Evolutionary conservation across 1,284 basidiomycete genomes (phyloP).

Genomic region (Baeospora myosura): DNA sequence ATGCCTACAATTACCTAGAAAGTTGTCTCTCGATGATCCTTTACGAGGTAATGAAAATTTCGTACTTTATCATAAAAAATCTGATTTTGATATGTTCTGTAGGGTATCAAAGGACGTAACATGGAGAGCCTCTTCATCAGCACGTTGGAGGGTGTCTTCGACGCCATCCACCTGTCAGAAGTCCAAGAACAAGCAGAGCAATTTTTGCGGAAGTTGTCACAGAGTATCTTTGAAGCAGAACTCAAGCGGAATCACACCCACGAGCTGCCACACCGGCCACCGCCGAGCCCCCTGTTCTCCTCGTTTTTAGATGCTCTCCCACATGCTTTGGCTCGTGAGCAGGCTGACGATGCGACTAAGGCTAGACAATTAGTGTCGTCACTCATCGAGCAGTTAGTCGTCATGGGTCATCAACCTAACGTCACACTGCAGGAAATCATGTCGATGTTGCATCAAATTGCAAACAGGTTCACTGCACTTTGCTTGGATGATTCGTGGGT

Average conservation of each 20-base stretch:
- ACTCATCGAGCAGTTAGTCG: slow-evolving; percentile 66
- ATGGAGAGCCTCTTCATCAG: slow-evolving; percentile 68
- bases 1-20: slow-evolving; percentile 79
- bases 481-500: slow-evolving; percentile 88
- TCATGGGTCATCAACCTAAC: slow-evolving; percentile 40
- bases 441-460: slow-evolving; percentile 69
- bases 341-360: slow-evolving; percentile 49
- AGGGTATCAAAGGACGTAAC: slow-evolving; percentile 73
- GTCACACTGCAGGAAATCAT: slow-evolving; percentile 48
- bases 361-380: slow-evolving; percentile 53
- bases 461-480: slow-evolving; percentile 72
- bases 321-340: slow-evolving; percentile 61
- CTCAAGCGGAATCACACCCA: slow-evolving; percentile 49
- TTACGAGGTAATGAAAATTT: slow-evolving; percentile 52
- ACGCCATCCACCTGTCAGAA: slow-evolving; percentile 69
- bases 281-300: slow-evolving; percentile 56
- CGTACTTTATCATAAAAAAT: not conserved
- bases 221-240: slow-evolving; percentile 62
- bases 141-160: slow-evolving; percentile 74
- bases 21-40: slow-evolving; percentile 68
- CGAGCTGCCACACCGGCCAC: slow-evolving; percentile 45
- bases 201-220: slow-evolving; percentile 63
- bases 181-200: slow-evolving; percentile 62
- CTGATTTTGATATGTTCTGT: slow-evolving; percentile 2
- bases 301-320: slow-evolving; percentile 77